Base-by-base conservation (phyloP, 176 grass and related monocot species). In the Oryza australiensis region DNA sequence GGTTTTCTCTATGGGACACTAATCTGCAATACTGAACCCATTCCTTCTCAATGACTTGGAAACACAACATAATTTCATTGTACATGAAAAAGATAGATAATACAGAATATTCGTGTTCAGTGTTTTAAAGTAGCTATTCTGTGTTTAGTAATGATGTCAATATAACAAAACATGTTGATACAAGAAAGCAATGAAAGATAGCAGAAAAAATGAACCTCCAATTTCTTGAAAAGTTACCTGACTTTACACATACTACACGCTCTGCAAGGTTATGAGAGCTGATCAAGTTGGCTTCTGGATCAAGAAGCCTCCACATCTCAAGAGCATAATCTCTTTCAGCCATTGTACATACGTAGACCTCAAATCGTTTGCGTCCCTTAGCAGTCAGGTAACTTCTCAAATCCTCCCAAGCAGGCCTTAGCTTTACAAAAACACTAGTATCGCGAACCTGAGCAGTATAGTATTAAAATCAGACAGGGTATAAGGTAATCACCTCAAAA, bases 301-400 rank as follows among this genome's bases (percentile, higher is more conserved):
- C 97, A 70, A 99, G 97, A 92, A 95, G 97, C 46, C 97, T 93
- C 97, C 97, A 99, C 66, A 99, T 99, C 80, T 99, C 97, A 82
- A 99, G 76, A 74, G 97, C 97, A 83, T 99, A 99, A 72, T 99
- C 93, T 87, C 97, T 90, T 80, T 90, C 93, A 69, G 97, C 91
- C 97, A 99, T 99, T 43, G 97, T 99, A 65, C 97, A 99, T 26
- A 99, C 93, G 88, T 87, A 99, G 20, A 99, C 97, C 86, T 99
- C 97, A 83, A 99, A 99, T 75, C 97, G 84, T 90, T 93, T 95
- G 28, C 93, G 88, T 41, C 97, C 97, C 69, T 95, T 95, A 9
- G 93, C 97, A 45, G 80, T 99, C 88, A 99, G 85, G 76, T 99
- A 99, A 86, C 87, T 99, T 83, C 93, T 91, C 80, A 99, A 88